Evolutionary conservation across 805 yeast species (phyloP).

Genomic region (Kazachstania martiniae): DNA sequence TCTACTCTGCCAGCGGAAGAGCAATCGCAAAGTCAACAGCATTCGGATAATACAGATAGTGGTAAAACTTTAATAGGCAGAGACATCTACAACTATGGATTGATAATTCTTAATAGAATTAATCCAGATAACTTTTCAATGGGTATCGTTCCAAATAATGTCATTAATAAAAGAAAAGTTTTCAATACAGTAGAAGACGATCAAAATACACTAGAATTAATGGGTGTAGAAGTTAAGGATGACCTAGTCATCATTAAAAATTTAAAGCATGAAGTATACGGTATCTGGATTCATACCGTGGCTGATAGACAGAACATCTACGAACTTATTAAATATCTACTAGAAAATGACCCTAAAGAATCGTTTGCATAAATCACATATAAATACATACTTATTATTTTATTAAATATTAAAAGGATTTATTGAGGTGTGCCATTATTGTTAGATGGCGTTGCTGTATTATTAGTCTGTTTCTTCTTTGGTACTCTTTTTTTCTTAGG

Average conservation of each 20-base stretch:
- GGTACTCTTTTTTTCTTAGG: constrained; percentile 21
- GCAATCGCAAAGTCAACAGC: constrained; percentile 8
- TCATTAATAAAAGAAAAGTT: constrained; percentile 32
- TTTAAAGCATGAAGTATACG: constrained; percentile 58
- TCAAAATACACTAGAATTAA: constrained; percentile 30
- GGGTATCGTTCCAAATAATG: constrained; percentile 51
- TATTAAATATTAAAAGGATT: not conserved
- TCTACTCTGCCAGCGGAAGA: constrained; percentile 8
- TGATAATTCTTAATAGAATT: constrained; percentile 56
- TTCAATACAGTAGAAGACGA: constrained; percentile 23
- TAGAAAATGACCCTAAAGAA: constrained; percentile 26
- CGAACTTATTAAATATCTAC: constrained; percentile 31
- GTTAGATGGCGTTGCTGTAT: constrained; percentile 2
- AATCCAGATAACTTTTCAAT: constrained; percentile 63
- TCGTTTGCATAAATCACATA: constrained; percentile 16
- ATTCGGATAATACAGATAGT: constrained; percentile 2
- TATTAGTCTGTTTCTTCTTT: constrained; percentile 15
- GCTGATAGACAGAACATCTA: constrained; percentile 52
- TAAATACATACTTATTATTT: no score
- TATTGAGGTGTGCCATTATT: constrained; percentile 1
- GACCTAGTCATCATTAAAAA: constrained; percentile 62
- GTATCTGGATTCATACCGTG: constrained; percentile 67
- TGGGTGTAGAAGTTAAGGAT: constrained; percentile 59
- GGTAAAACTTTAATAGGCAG: constrained; percentile 20
- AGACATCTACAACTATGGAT: constrained; percentile 49